A percentile compares a stretch with the other conserved stretches of the same genome.
Evolutionary conservation across 176 grass and related monocot genomes (phyloP).

Genomic region (Bolboschoenus planiculmis): DNA sequence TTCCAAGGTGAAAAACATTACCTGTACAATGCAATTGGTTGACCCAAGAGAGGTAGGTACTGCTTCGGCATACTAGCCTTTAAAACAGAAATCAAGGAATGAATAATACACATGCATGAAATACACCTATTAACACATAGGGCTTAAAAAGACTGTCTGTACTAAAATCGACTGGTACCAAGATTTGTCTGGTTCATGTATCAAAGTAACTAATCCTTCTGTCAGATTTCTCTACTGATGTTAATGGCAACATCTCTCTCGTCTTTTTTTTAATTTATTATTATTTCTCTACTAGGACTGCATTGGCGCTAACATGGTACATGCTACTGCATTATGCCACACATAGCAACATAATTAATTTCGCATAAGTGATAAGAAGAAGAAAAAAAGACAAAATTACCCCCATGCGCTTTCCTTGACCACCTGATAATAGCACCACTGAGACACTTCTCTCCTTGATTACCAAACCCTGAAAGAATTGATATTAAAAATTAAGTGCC

Average conservation of each 20-base stretch:
- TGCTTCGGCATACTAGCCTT: slow-evolving; percentile 98
- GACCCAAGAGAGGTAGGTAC: slow-evolving; percentile 71
- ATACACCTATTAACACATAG: not conserved
- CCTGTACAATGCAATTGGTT: slow-evolving; percentile 93
- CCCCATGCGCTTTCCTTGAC: slow-evolving; percentile 82
- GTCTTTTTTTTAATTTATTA: not conserved
- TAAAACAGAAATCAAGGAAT: slow-evolving; percentile 15
- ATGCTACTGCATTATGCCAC: not conserved
- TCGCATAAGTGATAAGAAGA: not conserved
- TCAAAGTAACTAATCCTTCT: not conserved
- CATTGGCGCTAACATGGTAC: not conserved
- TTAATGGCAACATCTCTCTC: not conserved
- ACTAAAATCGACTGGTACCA: not conserved
- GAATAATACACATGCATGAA: not conserved
- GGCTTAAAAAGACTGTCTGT: not conserved
- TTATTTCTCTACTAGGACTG: not conserved
- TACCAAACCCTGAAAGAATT: slow-evolving; percentile 28
- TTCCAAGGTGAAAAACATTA: slow-evolving; percentile 23
- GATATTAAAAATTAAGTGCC: not conserved
- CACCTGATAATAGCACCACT: slow-evolving; percentile 83
- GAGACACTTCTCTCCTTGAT: slow-evolving; percentile 86
- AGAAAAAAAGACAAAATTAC: slow-evolving; percentile 35
- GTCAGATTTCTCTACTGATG: not conserved
- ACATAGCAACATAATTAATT: not conserved
- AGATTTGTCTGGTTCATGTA: not conserved